Evolutionary conservation across 1,284 basidiomycete species (phyloP), one percentile per base, ranked within the genome.

Genomic region (Cystobasidium pallidum): DNA sequence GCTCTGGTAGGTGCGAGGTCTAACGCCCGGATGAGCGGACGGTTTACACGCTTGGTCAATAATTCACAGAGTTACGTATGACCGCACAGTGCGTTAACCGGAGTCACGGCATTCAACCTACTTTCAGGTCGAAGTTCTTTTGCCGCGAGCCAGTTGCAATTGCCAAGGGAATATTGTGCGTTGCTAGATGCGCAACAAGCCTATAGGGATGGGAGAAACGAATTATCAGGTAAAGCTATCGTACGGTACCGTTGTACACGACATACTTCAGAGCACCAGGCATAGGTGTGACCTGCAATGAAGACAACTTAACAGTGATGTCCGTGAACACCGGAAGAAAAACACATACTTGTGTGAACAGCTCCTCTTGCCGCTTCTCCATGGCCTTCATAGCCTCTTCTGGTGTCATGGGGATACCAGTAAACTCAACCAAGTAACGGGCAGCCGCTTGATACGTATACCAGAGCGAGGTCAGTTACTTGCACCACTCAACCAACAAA

Each of bases 121-220:
- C 72, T 55, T 78, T 78, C 62, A 78, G 70, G 1, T 34, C 26
- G 39, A 75, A 77, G 72, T 78, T 78, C 57, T 72, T 70, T 54
- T 73, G 67, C 62, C 76, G 75, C 2, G 68, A 73, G 10, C 78
- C 76, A 0, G 78, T 78, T 0, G 78, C 77, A 41, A 78, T 77
- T 6, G 77, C 76, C 55, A 78, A 75, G 13, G 78, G 78, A 3
- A 78, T 64, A 0, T 72, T 71, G 64, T 78, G 75, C 55, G 70
- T 75, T 26, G 75, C 62, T 2, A 78, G 72, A 47, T 78, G 78
- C 8, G 74, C 70, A 3, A 78, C 75, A 2, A 78, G 75, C 30
- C 68, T 71, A 28, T 61, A n/a, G n/a, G n/a, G n/a, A n/a, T n/a
- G n/a, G n/a, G 36, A 7, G 28, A 21, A 28, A 24, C 15, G 24